phyloP scores from a whole-genome alignment of 129 eudicot genomes.

The Arctium lappa region DNA sequence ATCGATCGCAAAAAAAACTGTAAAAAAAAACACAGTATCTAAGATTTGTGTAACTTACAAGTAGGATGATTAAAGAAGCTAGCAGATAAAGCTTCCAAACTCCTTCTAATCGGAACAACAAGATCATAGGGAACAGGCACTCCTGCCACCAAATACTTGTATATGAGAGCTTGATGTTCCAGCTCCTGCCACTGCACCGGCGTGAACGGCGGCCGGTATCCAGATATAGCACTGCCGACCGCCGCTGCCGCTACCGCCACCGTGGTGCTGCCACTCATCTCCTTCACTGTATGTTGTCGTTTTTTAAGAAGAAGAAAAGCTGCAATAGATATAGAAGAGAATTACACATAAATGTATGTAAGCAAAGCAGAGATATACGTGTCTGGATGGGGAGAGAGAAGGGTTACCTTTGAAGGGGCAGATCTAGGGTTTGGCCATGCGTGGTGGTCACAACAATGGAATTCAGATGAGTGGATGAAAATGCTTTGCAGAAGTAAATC shows the following conservation, averaged over 20 bases:
- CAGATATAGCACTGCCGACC: slow-evolving; percentile 34
- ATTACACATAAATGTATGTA: neutral
- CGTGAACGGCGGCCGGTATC: slow-evolving; percentile 54
- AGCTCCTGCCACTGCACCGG: slow-evolving; percentile 77
- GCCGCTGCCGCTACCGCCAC: slow-evolving; percentile 37
- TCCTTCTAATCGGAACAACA: slow-evolving; percentile 63
- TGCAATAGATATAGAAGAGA: slow-evolving; percentile 1
- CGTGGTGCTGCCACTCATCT: slow-evolving; percentile 43
- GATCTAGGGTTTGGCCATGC: slow-evolving; percentile 84
- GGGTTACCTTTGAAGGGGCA: slow-evolving; percentile 43
- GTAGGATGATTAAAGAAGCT: slow-evolving; percentile 54
- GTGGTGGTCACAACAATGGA: slow-evolving; percentile 27
- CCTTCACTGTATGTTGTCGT: neutral
- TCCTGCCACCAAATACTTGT: slow-evolving; percentile 68
- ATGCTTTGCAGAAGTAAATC: neutral
- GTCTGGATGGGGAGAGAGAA: slow-evolving; percentile 24
- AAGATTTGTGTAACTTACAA: slow-evolving; percentile 36
- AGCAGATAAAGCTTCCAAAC: slow-evolving; percentile 59
- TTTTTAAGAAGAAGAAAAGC: neutral
- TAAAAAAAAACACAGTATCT: neutral
- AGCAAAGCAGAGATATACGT: slow-evolving; percentile 24
- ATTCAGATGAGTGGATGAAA: slow-evolving; percentile 30
- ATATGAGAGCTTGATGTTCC: slow-evolving; percentile 78
- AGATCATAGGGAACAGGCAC: slow-evolving; percentile 75
- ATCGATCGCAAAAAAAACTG: neutral